Base-by-base conservation (phyloP, 208 protist species). In the Acanthamoeba castellanii region DNA sequence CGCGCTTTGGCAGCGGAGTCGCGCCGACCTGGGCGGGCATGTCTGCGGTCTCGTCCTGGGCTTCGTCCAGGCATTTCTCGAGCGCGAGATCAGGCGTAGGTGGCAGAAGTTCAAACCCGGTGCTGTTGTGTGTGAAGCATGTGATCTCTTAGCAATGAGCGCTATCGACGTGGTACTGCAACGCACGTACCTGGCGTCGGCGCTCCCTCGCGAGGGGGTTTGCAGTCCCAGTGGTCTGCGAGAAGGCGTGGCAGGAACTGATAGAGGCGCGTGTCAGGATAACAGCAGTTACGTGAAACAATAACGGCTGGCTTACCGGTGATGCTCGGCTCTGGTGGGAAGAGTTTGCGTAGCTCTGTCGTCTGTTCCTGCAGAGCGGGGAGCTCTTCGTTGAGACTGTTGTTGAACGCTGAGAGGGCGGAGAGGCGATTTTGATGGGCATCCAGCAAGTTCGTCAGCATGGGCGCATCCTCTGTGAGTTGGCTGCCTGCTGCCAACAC, bases 391-490 rank as follows among this genome's bases (percentile, higher is more conserved):
- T 45, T 55, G 81, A 88, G 81, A 14, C 6, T 42, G 16, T 22
- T 30, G 50, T 88, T 88, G 50, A 88, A 88, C 16, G 81, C 27
- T 7, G 42, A 30, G 8, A 88, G 81, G 3, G 42, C 3, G n/a
- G 30, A 11, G 9, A 88, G 27, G 30, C 34, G 81, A 27, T 34
- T 64, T 42, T 88, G 81, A 30, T 88, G 81, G 16, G 81, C 81
- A 6, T 88, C 20, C 13, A 88, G 81, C 9, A 88, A 9, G 81
- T 88, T 88, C 32, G 30, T 37, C 50, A 88, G 81, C 50, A 64
- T 88, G 9, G 81, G 45, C n/a, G 81, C 81, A 42, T 88, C 81
- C 9, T 88, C 81, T 5, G 8, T 5, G n/a, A 88, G 81, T 25
- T 88, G 81, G 50, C 66, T 72, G 13, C 81, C 30, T 59, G 52